A percentile compares a stretch with the other conserved stretches of the same genome.
phyloP scores from a whole-genome alignment of 2,329 filamentous ascomycete genomes.

The Hyphodiscus sp. region DNA sequence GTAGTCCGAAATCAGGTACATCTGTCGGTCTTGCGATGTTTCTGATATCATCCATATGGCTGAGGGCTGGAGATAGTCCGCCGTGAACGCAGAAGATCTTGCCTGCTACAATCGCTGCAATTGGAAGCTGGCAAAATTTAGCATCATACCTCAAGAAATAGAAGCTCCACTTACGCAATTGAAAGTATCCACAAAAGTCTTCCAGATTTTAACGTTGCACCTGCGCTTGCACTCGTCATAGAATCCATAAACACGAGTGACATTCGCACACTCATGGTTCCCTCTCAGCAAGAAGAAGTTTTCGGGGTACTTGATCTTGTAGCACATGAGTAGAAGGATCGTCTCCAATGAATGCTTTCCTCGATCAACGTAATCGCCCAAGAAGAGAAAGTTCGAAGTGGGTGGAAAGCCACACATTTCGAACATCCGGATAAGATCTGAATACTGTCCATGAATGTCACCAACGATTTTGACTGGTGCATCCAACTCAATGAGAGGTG shows the following conservation, averaged over 20 bases:
- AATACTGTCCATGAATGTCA: slow-evolving; percentile 95
- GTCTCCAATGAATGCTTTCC: slow-evolving; percentile 96
- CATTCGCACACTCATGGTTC: slow-evolving; percentile 95
- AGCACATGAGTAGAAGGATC: slow-evolving; percentile 85
- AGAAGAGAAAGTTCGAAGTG: slow-evolving; percentile 83
- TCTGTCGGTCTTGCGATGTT: slow-evolving; percentile 94
- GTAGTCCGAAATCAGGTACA: slow-evolving; percentile 89
- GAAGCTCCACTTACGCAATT: slow-evolving; percentile 50
- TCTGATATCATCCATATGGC: slow-evolving; percentile 97
- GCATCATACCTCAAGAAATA: neutral
- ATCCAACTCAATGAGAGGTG: slow-evolving; percentile 83
- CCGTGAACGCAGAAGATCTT: slow-evolving; percentile 99
- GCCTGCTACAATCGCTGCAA: slow-evolving; percentile 91
- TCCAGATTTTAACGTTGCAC: slow-evolving; percentile 97
- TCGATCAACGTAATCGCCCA: slow-evolving; percentile 94
- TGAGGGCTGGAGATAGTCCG: slow-evolving; percentile 82
- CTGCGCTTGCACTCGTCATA: slow-evolving; percentile 97
- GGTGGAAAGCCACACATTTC: slow-evolving; percentile 98
- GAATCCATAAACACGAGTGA: slow-evolving; percentile 93
- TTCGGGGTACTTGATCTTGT: slow-evolving; percentile 95
- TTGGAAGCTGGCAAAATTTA: slow-evolving; percentile 53
- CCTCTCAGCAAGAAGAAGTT: slow-evolving; percentile 95
- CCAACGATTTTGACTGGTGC: slow-evolving; percentile 97
- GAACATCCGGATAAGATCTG: slow-evolving; percentile 91
- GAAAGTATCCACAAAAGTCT: slow-evolving; percentile 95